Evolutionary conservation across 179 eudicot genomes (phyloP), one percentile per base, ranked within the genome.

Genomic region (Actinidia chinensis): DNA sequence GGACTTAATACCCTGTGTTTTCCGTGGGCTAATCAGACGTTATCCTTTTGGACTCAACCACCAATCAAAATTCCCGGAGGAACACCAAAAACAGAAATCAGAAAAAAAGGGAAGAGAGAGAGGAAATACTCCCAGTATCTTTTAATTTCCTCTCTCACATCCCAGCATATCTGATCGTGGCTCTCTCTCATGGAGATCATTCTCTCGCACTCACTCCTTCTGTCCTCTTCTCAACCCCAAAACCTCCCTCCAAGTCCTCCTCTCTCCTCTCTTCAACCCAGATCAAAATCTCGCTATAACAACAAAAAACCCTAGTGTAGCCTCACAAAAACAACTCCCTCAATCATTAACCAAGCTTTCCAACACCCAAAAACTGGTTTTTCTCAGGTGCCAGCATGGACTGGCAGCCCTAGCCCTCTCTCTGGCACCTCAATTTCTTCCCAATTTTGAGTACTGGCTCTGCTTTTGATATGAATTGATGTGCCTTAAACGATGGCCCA

Each of bases 371-470:
- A 17, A 83, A 50, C 58, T 92, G 90, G 70, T 66, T 15, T 89
- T 77, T 79, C 96, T 50, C 89, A 85, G 56, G 70, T 88, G 66
- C 92, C n/a, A 89, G 6, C 91, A 94, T 64, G 99, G 97, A 10
- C 28, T 92, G 73, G 91, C 99, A 6, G 97, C 99, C 47, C 76
- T 96, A 18, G 92, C 98, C 40, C 83, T 96, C 51, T 92, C 97
- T 65, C 72, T 94, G 60, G 97, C 96, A 1, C 89, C n/a, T 96
- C 40, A 92, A 86, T 6, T 90, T 94, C 65, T 77, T 89, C 68
- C 93, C 96, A 23, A 59, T 94, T 78, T 54, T 82, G 75, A 78
- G 83, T 3, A 66, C 67, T 58, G 79, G 72, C 0, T 11, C 86
- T 70, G 94, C 94, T 73, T 78, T 81, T 15, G 99, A 96, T 6